A percentile compares a stretch with the other conserved stretches of the same genome.
Evolutionary conservation across 164 flowering plant species (phyloP).

Genomic region (Aristolochia fimbriata): DNA sequence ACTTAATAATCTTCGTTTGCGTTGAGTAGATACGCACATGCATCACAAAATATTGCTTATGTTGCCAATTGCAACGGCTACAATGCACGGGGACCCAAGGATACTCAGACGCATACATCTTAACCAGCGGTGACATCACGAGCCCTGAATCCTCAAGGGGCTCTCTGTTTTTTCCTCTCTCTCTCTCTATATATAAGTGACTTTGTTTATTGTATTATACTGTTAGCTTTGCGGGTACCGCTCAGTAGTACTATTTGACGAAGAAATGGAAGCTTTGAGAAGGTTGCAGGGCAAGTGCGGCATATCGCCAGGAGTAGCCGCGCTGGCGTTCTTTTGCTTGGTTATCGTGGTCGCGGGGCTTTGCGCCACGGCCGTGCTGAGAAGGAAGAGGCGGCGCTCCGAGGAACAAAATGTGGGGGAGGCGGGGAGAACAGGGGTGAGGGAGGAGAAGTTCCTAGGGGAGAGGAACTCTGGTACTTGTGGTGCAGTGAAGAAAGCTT

Average conservation of each 20-base stretch:
- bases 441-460: not conserved
- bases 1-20: no score
- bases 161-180: no score
- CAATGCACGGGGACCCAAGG: not conserved
- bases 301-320: constrained; percentile 40
- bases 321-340: constrained; percentile 27
- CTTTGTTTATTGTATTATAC: no score
- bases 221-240: no score
- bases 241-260: no score
- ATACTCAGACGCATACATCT: not conserved
- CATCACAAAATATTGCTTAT: no score
- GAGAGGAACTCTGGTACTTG: constrained; percentile 10
- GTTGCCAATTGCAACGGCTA: constrained; percentile 2
- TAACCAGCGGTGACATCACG: constrained; percentile 12
- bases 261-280: constrained; percentile 60
- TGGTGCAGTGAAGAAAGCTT: constrained; percentile 27
- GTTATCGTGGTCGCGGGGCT: constrained; percentile 26
- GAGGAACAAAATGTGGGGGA: not conserved
- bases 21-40: no score
- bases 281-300: constrained; percentile 52
- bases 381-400: constrained; percentile 8
- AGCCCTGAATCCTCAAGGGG: no score
- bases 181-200: no score
- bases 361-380: constrained; percentile 20
- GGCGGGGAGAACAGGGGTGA: not conserved